Evolutionary conservation across 352 stramenopile genomes (phyloP), one percentile per base, ranked within the genome.

Genomic region (Phytophthora constricta): DNA sequence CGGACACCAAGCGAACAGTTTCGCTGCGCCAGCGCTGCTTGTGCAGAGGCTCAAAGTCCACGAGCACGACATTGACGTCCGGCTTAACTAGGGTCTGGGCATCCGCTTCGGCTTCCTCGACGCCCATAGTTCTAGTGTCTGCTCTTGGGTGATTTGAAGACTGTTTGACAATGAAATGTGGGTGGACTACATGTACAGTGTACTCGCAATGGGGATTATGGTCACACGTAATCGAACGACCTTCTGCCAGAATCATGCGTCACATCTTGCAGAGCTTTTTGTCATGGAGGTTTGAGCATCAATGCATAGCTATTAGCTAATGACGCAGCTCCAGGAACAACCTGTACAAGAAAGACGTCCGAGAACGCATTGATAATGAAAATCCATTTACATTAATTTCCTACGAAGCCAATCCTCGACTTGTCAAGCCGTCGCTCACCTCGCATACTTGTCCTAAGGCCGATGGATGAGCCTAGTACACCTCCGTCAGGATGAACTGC

Each of bases 11-110:
- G 8, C 75, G 78, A 25, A 84, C 31, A 7, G 46, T 68, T 23
- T 72, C 48, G 20, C 48, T 76, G 34, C 70, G 65, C 76, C 77
- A 87, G 25, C 73, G 70, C 66, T 87, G 58, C 27, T 68, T 68
- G 64, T 87, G 79, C 51, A 82, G 46, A 17, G 76, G 76, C 66
- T 87, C 79, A 39, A 75, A 66, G 41, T 84, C 69, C 17, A 87
- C 76, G 3, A 74, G 72, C 41, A 87, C 77, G 57, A 79, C 74
- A 20, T 79, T 48, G 19, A 73, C 58, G 14, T 68, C 37, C 16
- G 58, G 54, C n/a, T 60, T 62, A 7, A 13, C 33, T 19, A 41
- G 27, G 20, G 19, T 43, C 28, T 58, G 22, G 22, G 23, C n/a
- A n/a, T n/a, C n/a, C n/a, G n/a, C 11, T 17, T 17, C 42, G 28